Base-by-base conservation (phyloP, 768 basidiomycete species). In the Lactarius akahatsu region DNA sequence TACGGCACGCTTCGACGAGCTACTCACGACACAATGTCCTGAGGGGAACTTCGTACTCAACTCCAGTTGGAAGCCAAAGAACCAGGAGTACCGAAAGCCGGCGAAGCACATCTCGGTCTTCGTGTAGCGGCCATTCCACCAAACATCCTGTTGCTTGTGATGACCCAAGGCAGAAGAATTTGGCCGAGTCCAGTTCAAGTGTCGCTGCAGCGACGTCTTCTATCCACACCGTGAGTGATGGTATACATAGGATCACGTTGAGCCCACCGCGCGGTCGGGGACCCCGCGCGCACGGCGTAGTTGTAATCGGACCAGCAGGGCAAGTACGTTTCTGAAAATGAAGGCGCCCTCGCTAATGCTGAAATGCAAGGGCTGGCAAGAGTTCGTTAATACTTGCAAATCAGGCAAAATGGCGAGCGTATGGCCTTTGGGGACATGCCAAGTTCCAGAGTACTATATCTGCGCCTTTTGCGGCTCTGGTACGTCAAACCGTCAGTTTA, bases 401-500 rank as follows among this genome's bases (percentile, higher is more conserved):
- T 68, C 89, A 90, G 74, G 86, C 88, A 5, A 86, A 85, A 73
- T 90, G 89, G 89, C 76, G 88, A 76, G 76, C 76, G 16, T 87
- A 89, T 69, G 89, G 89, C 4, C 79, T 90, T 6, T 91, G 89
- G 89, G 89, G 88, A 16, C 88, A 90, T 68, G 88, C 88, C 8
- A 90, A 89, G 75, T 90, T 90, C 68, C 85, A 88, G 70, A 82
- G 78, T 58, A 79, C 81, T 7, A 85, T 87, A 62, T 83, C 86
- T 3, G 86, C 88, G 4, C 90, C 90, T 18, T 91, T 90, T 72
- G 81, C 86, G 16, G 85, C 87, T 0, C 73, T 91, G 71, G 85
- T 86, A 71, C 67, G 80, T 72, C 16, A 18, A 45, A 32, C 45
- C 58, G n/a, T 36, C 32, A 10, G 30, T 32, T 61, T 34, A n/a